These are phyloP conservation scores for Casaregolazyma lundiana DNA, from an alignment of 1,139 yeast species.

Conservation along the genomic window DNA sequence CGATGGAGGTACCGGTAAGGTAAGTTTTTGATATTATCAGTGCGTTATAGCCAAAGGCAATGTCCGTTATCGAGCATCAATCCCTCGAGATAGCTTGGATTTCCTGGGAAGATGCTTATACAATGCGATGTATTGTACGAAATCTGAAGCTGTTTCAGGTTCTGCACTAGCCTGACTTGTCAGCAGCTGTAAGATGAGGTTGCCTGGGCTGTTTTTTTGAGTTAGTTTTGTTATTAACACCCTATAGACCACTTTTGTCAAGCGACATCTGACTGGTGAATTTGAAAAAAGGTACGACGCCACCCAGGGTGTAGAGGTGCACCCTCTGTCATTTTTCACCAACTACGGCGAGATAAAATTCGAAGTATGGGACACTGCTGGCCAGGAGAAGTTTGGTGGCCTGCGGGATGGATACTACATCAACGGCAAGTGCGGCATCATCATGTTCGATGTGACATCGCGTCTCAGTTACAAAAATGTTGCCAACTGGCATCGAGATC, in stretches of 20 bases:
- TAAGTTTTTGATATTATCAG: slow-evolving; percentile 30
- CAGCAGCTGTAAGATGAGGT: no score
- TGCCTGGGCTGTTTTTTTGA: neutral
- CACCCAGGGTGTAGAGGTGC: slow-evolving; percentile 98
- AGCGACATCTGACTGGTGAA: slow-evolving; percentile 99
- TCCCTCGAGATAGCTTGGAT: no score
- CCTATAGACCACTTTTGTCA: slow-evolving; percentile 86
- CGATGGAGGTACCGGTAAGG: slow-evolving; percentile 99
- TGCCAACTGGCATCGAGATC: slow-evolving; percentile 98
- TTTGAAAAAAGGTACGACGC: slow-evolving; percentile 99
- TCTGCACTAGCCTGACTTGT: no score
- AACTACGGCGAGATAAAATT: slow-evolving; percentile 98
- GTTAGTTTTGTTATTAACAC: slow-evolving; percentile 6
- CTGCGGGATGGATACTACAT: slow-evolving; percentile 99
- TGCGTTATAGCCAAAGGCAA: no score
- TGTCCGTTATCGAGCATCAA: no score
- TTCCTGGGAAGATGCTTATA: no score
- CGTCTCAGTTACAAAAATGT: slow-evolving; percentile 99
- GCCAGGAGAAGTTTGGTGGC: slow-evolving; percentile 99
- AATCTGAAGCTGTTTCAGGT: no score
- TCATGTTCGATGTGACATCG: slow-evolving; percentile 99
- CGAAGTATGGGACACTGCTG: slow-evolving; percentile 99
- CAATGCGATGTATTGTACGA: no score
- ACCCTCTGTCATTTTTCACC: slow-evolving; percentile 97
- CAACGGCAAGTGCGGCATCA: slow-evolving; percentile 99